Base-by-base conservation (phyloP, 768 basidiomycete species). In the Hericium coralloides region DNA sequence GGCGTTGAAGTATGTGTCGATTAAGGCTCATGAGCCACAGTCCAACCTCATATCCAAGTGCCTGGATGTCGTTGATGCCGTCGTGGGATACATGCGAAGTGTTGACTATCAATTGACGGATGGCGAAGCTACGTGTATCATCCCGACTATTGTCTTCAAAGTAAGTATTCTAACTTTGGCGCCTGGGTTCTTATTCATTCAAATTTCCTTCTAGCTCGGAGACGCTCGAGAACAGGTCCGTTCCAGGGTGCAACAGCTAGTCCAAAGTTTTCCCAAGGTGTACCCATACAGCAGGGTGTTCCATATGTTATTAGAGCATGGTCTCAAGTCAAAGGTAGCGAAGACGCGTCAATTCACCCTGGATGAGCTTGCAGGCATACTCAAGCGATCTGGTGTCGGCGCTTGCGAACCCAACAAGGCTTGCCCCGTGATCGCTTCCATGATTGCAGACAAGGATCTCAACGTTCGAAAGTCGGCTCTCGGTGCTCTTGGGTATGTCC, bases 281-380 rank as follows among this genome's bases (percentile, higher is more conserved):
- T 97, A 95, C 65, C 88, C 97, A 1, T 95, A 88, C 64, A 97
- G 94, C 64, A 86, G 94, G 41, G 76, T 98, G 36, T 95, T 97
- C 68, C 87, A 90, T 65, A 70, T 92, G 14, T 73, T 98, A 7
- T 78, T 97, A 12, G 92, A 97, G 39, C 81, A 95, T 66, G 95
- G 97, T 15, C 71, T 95, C 45, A 88, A 85, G 68, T 87, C 89
- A 17, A 95, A 95, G 70, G 89, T 93, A 17, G 87, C 93, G 3
- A 94, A 95, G 71, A 91, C 92, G 12, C 83, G 95, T 12, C 89
- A 92, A 70, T 90, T 92, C 12, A 77, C 87, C 18, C 72, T 95
- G 49, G 93, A 95, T 60, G 93, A 95, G 66, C 72, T 95, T 54
- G 84, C 80, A 4, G 74, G 75, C 38, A 75, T 97, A 36, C 72